Conservation (phyloP, 345 rosid species). For the Heritiera littoralis region DNA sequence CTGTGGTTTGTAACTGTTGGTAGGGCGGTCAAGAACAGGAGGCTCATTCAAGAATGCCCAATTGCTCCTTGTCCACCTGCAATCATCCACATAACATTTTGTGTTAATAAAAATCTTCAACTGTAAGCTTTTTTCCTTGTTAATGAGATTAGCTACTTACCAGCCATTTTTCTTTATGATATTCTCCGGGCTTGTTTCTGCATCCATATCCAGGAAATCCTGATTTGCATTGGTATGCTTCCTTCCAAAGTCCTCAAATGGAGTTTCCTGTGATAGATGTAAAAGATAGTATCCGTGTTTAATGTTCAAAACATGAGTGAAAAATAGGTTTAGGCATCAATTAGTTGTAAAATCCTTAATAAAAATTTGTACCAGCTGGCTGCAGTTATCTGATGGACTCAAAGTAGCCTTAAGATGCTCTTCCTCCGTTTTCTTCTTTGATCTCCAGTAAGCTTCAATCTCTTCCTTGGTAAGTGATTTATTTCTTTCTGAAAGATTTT, state of each 20-base stretch:
- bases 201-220: conserved; percentile 26
- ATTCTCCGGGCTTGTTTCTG: conserved; percentile 35
- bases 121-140: neutral
- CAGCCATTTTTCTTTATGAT: conserved; percentile 50
- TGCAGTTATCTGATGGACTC: conserved; percentile 20
- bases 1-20: conserved; percentile 56
- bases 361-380: neutral
- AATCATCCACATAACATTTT: neutral
- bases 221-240: conserved; percentile 11
- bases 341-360: conserved; percentile 14
- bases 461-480: conserved; percentile 69
- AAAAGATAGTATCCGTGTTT: no score
- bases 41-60: conserved; percentile 91
- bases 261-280: conserved; percentile 18
- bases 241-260: neutral
- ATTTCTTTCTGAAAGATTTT: conserved; percentile 54
- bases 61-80: conserved; percentile 83
- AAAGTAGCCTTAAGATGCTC: conserved; percentile 52
- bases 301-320: neutral
- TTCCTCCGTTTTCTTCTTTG: conserved; percentile 61
- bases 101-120: neutral
- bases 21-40: conserved; percentile 49
- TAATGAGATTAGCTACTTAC: conserved; percentile 27
- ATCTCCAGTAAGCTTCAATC: conserved; percentile 75
- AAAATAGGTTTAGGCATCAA: neutral